Base-by-base conservation (phyloP, 306 rosid species). In the Inga laurina region DNA sequence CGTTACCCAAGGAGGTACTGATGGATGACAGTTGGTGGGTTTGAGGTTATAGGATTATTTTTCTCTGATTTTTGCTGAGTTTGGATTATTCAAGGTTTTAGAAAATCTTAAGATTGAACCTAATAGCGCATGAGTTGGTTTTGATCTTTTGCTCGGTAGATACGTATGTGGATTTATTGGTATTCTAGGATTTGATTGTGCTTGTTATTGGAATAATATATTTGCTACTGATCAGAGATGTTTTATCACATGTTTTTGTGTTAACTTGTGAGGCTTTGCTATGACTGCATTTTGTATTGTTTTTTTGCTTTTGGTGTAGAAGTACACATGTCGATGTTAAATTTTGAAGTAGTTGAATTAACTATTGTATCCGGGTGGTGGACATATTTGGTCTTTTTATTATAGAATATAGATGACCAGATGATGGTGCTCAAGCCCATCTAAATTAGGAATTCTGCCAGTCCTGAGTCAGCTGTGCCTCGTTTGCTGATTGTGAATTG, bases 1-100 rank as follows among this genome's bases (percentile, higher is more conserved):
- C 97, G 97, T 75, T 93, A 87, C 83, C 82, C 96, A 13, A 85
- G 99, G 98, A 91, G 99, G 91, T 96, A 92, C 87, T 96, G 89
- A 89, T 85, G 81, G 86, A 59, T 81, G 84, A 34, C 56, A 37
- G 39, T 24, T 82, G 39, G 21, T 22, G 81, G 84, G 52, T 45
- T 79, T 70, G 59, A 41, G 4, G 43, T 78, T 13, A 10, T 75
- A 72, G n/a, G n/a, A 4, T 64, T 71, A 39, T 52, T 76, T 87
- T 79, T 59, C 41, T 83, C 24, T 79, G 54, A 18, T 77, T 65
- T 80, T 71, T 11, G 43, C 41, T 41, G 79, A 59, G 72, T 78
- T 59, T 37, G 43, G 27, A 35, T 76, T 86, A 19, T 78, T 24
- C 22, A 13, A 72, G 10, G 56, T 22, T 46, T 46, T 46, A 72